phyloP scores from a whole-genome alignment of 345 rosid species.

The Capsella bursapastoris region DNA sequence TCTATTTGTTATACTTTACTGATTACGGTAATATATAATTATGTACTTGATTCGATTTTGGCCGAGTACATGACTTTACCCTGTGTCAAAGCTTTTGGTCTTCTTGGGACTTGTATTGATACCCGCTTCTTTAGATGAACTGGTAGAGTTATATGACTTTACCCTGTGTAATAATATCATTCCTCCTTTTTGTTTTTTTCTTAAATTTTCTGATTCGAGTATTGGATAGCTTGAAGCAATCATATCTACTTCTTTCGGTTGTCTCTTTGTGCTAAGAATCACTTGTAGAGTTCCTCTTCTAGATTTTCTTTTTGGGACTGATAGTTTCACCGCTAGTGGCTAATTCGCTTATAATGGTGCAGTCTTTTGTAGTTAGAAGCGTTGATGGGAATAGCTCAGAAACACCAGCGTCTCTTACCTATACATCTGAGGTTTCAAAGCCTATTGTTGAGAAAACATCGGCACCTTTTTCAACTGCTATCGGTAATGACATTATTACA shows the following conservation, averaged over 20 bases:
- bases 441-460: slow-evolving; percentile 49
- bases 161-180: not conserved
- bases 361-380: slow-evolving; percentile 61
- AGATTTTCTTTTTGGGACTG: not conserved
- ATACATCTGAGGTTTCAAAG: slow-evolving; percentile 53
- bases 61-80: too few relatives aligned
- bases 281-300: slow-evolving; percentile 3
- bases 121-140: not conserved
- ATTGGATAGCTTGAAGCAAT: slow-evolving; percentile 14
- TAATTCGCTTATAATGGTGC: slow-evolving; percentile 28
- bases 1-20: not conserved
- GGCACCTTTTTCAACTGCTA: slow-evolving; percentile 32
- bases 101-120: slow-evolving; percentile 4
- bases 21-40: not conserved
- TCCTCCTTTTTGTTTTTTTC: too few relatives aligned
- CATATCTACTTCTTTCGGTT: not conserved
- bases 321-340: not conserved
- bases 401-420: slow-evolving; percentile 45
- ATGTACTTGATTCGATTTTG: slow-evolving; percentile 13
- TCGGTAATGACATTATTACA: slow-evolving; percentile 20
- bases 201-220: not conserved
- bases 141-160: not conserved
- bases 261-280: not conserved
- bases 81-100: slow-evolving; percentile 5
- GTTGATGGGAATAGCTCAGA: slow-evolving; percentile 52